Conservation (phyloP, 306 rosid genomes). For the Casuarina glauca region DNA sequence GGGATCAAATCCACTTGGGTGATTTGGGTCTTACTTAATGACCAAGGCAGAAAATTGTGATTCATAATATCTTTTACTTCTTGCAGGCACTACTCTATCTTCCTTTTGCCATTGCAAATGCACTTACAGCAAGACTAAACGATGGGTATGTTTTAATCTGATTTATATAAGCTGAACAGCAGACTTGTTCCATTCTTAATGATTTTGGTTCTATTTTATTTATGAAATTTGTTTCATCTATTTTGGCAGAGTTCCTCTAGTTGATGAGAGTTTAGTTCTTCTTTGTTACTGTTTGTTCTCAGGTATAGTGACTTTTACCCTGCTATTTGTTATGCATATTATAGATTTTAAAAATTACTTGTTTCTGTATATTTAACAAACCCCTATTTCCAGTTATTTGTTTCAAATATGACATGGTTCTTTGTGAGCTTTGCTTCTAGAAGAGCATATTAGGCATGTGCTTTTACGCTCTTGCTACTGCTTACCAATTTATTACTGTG, state of each 20-base stretch:
- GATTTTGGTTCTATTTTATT: conserved; percentile 20
- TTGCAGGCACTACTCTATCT: conserved; percentile 79
- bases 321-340: not conserved
- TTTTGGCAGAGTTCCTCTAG: conserved; percentile 65
- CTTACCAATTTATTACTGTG: conserved; percentile 15
- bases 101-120: conserved; percentile 88
- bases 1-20: not conserved
- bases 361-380: not conserved
- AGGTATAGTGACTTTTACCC: conserved; percentile 37
- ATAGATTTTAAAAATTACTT: conserved; percentile 6
- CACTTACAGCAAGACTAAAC: conserved; percentile 72
- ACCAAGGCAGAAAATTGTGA: not conserved
- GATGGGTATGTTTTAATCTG: conserved; percentile 66
- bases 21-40: not conserved
- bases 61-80: conserved; percentile 5
- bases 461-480: conserved; percentile 11
- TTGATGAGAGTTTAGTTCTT: conserved; percentile 83
- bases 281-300: conserved; percentile 70
- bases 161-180: conserved; percentile 13
- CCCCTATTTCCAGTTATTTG: not conserved
- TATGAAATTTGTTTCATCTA: conserved; percentile 26
- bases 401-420: not conserved
- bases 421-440: not conserved
- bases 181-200: conserved; percentile 17
- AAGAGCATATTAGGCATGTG: not conserved